phyloP scores from a whole-genome alignment of 768 basidiomycete species.

The Phanerodontia chrysosporium region DNA sequence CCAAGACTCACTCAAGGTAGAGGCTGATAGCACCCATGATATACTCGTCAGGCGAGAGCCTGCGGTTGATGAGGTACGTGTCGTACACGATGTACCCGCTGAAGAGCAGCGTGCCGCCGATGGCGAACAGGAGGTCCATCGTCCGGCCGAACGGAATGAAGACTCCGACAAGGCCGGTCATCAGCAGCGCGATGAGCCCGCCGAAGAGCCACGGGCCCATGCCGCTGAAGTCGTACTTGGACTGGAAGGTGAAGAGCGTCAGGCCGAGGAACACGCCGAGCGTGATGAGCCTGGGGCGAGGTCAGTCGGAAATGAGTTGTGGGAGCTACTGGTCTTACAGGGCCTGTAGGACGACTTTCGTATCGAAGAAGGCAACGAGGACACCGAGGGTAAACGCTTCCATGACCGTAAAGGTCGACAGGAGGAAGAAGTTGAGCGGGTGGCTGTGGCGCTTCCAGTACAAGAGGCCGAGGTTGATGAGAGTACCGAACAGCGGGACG shows the following conservation, averaged over 20 bases:
- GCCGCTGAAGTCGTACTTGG: slow-evolving; percentile 95
- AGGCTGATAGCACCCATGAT: slow-evolving; percentile 87
- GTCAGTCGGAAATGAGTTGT: neutral
- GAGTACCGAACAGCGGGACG: slow-evolving; percentile 70
- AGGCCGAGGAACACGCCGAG: slow-evolving; percentile 90
- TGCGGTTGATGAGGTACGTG: slow-evolving; percentile 86
- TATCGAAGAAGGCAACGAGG: slow-evolving; percentile 72
- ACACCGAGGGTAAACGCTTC: slow-evolving; percentile 92
- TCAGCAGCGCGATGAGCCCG: slow-evolving; percentile 74
- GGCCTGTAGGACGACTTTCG: slow-evolving; percentile 77
- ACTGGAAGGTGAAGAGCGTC: slow-evolving; percentile 92
- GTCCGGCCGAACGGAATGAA: slow-evolving; percentile 85
- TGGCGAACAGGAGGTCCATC: slow-evolving; percentile 76
- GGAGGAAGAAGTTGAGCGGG: slow-evolving; percentile 81
- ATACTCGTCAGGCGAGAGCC: slow-evolving; percentile 88
- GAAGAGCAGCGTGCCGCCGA: slow-evolving; percentile 78
- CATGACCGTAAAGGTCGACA: slow-evolving; percentile 84
- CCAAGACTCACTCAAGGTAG: slow-evolving; percentile 79
- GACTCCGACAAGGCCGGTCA: slow-evolving; percentile 73
- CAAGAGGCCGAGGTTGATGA: slow-evolving; percentile 74
- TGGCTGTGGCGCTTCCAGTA: slow-evolving; percentile 93
- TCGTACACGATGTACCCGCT: slow-evolving; percentile 90
- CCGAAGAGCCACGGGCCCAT: slow-evolving; percentile 90
- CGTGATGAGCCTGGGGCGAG: slow-evolving; percentile 66
- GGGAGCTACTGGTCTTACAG: slow-evolving; percentile 42